phyloP scores from a whole-genome alignment of 2,329 filamentous ascomycete species.

The Stemphylium lycopersici region DNA sequence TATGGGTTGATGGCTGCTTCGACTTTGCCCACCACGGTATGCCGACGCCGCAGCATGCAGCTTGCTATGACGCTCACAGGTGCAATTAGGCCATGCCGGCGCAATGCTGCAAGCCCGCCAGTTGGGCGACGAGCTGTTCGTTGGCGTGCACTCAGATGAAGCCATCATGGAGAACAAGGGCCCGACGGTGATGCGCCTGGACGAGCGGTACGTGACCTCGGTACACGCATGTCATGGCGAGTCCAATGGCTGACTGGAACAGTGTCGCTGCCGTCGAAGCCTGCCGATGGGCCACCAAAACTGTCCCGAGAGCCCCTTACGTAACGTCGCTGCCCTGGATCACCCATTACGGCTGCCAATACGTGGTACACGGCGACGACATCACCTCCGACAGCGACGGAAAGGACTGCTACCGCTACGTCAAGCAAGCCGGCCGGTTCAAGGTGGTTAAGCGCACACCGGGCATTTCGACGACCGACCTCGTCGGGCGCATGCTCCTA shows the following conservation, averaged over 20 bases:
- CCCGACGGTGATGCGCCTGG: constrained; percentile 92
- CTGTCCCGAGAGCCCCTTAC: constrained; percentile 86
- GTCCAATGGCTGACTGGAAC: constrained; percentile 16
- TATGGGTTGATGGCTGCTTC: constrained; percentile 99
- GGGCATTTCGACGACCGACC: constrained; percentile 94
- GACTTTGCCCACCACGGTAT: constrained; percentile 97
- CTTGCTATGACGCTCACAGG: constrained; percentile 2
- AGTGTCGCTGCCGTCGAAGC: constrained; percentile 89
- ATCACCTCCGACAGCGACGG: constrained; percentile 94
- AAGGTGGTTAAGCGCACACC: constrained; percentile 96
- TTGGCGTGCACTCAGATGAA: constrained; percentile 95
- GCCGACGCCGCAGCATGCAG: neutral
- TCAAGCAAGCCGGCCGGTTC: constrained; percentile 92
- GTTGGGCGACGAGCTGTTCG: constrained; percentile 84
- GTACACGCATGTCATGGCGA: constrained; percentile 12
- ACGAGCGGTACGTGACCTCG: constrained; percentile 69
- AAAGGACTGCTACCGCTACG: constrained; percentile 96
- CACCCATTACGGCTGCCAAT: constrained; percentile 91
- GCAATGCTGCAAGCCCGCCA: constrained; percentile 96
- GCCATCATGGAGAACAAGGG: constrained; percentile 96
- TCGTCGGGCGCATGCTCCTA: constrained; percentile 96
- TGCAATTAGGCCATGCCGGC: constrained; percentile 79
- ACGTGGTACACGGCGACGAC: constrained; percentile 95
- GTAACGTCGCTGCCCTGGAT: constrained; percentile 95
- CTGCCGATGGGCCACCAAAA: constrained; percentile 90